Evolutionary conservation across 2,329 filamentous ascomycete species (phyloP), one percentile per base, ranked within the genome.

Genomic region (Aspergillus puulaauensis): DNA sequence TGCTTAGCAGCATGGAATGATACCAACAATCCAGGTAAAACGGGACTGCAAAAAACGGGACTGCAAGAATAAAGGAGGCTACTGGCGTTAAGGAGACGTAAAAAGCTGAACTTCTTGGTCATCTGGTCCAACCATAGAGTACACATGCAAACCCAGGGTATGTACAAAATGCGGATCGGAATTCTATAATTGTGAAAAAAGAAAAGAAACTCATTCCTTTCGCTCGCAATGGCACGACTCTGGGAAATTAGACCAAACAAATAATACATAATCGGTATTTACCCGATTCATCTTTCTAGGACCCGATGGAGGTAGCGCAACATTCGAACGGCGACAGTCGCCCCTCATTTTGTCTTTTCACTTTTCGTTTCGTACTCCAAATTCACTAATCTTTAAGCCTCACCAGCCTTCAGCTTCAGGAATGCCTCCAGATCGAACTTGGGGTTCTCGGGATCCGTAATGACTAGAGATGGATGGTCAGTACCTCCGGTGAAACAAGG

Each of bases 351-450:
- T 67, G 65, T 64, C 33, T 51, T 53, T 50, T 37, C 17, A 54
- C 31, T 54, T 45, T 54, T 57, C 24, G 40, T 49, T 57, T 53
- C 15, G 49, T 54, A n/a, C 61, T 66, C 57, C 64, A 55, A 62
- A 56, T 59, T 66, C 57, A 64, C 47, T 57, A 50, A 41, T 44
- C 53, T 69, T 64, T 72, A 74, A 66, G 66, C 66, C 66, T 81
- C 80, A 51, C 75, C 78, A 53, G 77, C 76, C 68, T 91, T 79
- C 68, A 85, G 82, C 70, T 86, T 84, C 76, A 96, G 79, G 77
- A 86, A 91, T 68, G 90, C 87, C 82, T 98, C 93, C 68, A 98
- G 83, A 75, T 99, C 93, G 80, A 98, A 98, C 73, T 92, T 91
- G 73, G 92, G 87, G 80, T 95, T 87, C 73, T 88, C 86, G 60